Base-by-base conservation (phyloP, 23 red algal species). In the Cyanidioschyzon merolae region DNA sequence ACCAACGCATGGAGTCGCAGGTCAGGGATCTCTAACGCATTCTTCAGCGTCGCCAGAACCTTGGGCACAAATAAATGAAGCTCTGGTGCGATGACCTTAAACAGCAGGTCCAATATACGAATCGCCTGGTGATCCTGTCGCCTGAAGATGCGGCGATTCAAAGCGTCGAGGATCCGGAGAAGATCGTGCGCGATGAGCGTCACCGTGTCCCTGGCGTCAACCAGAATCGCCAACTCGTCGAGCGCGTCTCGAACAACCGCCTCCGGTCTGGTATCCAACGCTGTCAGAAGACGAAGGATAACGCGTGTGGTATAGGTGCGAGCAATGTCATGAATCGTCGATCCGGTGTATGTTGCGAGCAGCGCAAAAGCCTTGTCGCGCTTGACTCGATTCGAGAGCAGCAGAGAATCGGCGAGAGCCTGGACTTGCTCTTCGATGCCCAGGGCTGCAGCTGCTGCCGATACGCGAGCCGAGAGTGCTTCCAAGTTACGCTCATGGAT, bases 11-110 rank as follows among this genome's bases (percentile, higher is more conserved):
- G 85, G 0, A 89, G 1, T 2, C 68, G 68, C 31, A 38, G 38
- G 21, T 34, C 76, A 32, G 54, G 45, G 32, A 87, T 30, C 27
- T 96, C 87, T 21, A 90, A 63, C 16, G 87, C 92, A 50, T 90
- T 77, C 76, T 96, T 96, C 59, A 96, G 74, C 59, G 92, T 90
- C 31, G 92, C 92, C 77, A 96, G 67, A n/a, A 96, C 76, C 76
- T 96, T 96, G 7, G 92, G 92, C 15, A 96, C 82, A 36, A 88
- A 96, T 37, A 96, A 39, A 63, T 96, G 92, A n/a, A 96, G 82
- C 40, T 85, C 67, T 2, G 67, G 63, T 25, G 50, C 36, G 31
- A 83, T 57, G 3, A 90, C 35, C 16, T 34, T 26, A 37, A 96
- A 74, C 3, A 96, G 83, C 2, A 58, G 59, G 3, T 84, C 76